Conservation (phyloP, 2,329 filamentous ascomycete genomes). For the Colletotrichum cuscutae region DNA sequence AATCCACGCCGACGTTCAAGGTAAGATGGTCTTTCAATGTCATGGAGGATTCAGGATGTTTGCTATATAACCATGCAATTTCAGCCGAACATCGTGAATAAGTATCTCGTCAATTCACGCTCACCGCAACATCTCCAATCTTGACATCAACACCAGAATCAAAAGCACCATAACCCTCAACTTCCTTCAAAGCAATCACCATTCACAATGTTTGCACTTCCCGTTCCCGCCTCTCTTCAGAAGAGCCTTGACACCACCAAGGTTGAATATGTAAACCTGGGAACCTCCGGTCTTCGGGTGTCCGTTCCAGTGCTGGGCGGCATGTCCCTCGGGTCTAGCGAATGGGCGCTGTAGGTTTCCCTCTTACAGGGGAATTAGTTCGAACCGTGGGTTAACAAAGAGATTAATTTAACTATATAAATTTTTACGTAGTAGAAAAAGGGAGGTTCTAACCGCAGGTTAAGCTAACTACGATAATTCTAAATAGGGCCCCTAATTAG, state of each 20-base stretch:
- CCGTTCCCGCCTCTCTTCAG: constrained; percentile 18
- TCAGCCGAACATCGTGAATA: neutral
- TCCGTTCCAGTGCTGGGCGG: constrained; percentile 30
- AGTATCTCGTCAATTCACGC: neutral
- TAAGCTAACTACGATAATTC: too few species aligned
- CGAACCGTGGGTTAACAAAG: too few species aligned
- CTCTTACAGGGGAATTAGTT: too few species aligned
- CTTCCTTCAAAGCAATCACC: neutral
- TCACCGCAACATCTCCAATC: neutral
- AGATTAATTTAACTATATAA: too few species aligned
- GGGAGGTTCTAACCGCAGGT: too few species aligned
- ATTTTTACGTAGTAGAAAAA: too few species aligned
- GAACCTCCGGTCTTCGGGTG: constrained; percentile 26
- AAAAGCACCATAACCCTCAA: neutral
- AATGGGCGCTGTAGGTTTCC: constrained; percentile 33
- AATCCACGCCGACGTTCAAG: neutral
- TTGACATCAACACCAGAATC: neutral
- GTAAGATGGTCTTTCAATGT: neutral
- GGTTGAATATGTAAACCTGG: constrained; percentile 54
- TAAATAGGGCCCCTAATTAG: too few species aligned
- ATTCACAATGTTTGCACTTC: constrained; percentile 1
- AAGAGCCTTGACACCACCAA: constrained; percentile 47
- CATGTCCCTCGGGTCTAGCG: constrained; percentile 33
- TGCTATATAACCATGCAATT: neutral
- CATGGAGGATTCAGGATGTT: neutral